Evolutionary conservation across 257 asterid genomes (phyloP), one percentile per base, ranked within the genome.

Genomic region (Sherardia arvensis): DNA sequence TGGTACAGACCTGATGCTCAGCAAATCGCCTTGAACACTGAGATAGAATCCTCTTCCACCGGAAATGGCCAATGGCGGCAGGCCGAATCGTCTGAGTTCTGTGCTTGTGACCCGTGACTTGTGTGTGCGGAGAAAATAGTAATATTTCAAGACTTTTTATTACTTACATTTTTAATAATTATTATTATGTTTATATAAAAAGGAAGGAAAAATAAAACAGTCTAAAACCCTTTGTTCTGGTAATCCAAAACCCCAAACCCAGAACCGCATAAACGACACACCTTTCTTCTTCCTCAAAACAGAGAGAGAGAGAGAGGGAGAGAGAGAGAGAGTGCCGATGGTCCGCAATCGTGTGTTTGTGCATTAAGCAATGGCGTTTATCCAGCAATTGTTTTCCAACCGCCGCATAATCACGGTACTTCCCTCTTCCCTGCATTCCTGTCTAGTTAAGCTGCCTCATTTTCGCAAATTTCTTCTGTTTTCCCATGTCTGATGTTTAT

Each of bases 351-450:
- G 61, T 22, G 47, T 55, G 32, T 26, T 60, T 38, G 17, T 55
- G 65, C n/a, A 30, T 23, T 32, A 17, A 14, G 7, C 40, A 14
- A 78, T 74, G 77, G 71, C 68, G 29, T 28, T 62, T 53, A 57
- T 57, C 10, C 70, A 74, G 17, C 76, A 62, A 26, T 56, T 73
- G 43, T 57, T 67, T 21, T 71, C 74, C 53, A 56, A 40, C 34
- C 55, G 70, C 70, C 75, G 69, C 73, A 54, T 68, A 59, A 68
- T 70, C 51, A 71, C 65, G 83, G 83, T 77, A 73, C 34, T 34
- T 20, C n/a, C 59, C 17, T 43, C 51, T 4, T 17, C 21, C 34
- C n/a, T n/a, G n/a, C n/a, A n/a, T n/a, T n/a, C n/a, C n/a, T n/a
- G n/a, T n/a, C n/a, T n/a, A 38, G 7, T 32, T 32, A 32, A 5